Base-by-base conservation (phyloP, 2,329 filamentous ascomycete species). In the Epichloe aotearoae region DNA sequence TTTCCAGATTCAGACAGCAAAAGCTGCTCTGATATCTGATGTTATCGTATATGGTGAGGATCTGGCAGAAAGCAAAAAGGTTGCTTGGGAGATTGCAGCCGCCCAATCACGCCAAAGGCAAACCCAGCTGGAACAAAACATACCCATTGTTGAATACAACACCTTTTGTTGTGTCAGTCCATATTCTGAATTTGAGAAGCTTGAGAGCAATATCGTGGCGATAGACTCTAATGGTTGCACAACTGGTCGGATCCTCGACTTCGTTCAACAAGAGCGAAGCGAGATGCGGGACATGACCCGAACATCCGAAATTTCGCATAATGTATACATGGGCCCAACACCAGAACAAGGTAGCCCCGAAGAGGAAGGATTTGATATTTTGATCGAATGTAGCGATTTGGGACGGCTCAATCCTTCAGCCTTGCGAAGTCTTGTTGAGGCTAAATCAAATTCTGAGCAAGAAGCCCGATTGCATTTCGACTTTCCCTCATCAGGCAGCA, bases 211-310 rank as follows among this genome's bases (percentile, higher is more conserved):
- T 7, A 71, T 96, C 26, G 82, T 98, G 15, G 80, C 88, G 3
- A 72, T 91, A 45, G 82, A 94, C 66, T 81, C 83, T 0, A 67
- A 73, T 34, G 89, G 89, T 10, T 74, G 75, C 40, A 69, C 83
- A 59, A 94, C 88, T 0, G 87, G 86, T 30, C 79, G 83, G 17
- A 82, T 93, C 23, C 75, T 95, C 60, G 90, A 97, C 66, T 93
- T 98, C 64, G 87, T 88, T 63, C 83, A 86, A 58, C 88, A 88
- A 70, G 93, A 98, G 66, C 79, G 90, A 52, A 69, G 80, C 47
- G 93, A 98, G 69, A 97, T 98, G 91, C 89, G 86, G 65, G 77
- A 77, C 53, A 96, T 97, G 91, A 90, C 91, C 11, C 81, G 81
- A 59, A 84, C 90, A 3, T 89, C 89, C 0, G 86, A 95, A 65